phyloP scores from a whole-genome alignment of 208 protist species.

The Trypanosoma theileri region DNA sequence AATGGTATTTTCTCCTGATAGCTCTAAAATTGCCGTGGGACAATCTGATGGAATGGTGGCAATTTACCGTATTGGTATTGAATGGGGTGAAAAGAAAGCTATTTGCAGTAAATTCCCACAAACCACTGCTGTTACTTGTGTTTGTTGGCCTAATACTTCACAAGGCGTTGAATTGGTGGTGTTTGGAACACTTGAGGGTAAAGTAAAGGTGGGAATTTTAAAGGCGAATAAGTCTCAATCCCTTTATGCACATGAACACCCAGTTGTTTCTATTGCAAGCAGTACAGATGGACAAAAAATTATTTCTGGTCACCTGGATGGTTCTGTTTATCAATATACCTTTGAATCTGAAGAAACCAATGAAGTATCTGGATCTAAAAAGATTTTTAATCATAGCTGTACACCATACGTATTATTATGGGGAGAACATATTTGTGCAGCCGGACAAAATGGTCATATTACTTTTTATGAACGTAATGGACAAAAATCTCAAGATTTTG shows the following conservation, averaged over 20 bases:
- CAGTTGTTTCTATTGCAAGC: conserved; percentile 81
- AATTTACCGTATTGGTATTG: conserved; percentile 95
- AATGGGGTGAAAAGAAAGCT: conserved; percentile 97
- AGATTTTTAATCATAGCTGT: conserved; percentile 87
- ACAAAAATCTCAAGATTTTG: conserved; percentile 82
- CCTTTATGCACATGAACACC: conserved; percentile 92
- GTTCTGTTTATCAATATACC: conserved; percentile 82
- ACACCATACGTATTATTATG: conserved; percentile 90
- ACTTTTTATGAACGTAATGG: conserved; percentile 94
- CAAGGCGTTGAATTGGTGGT: conserved; percentile 93
- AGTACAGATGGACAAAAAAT: conserved; percentile 82
- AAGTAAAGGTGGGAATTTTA: conserved; percentile 92
- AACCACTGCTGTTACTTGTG: conserved; percentile 85
- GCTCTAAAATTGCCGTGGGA: conserved; percentile 92
- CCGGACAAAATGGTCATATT: conserved; percentile 88
- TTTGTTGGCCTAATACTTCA: conserved; percentile 91
- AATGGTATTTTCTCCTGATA: conserved; percentile 96
- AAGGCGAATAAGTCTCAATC: conserved; percentile 93
- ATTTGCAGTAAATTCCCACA: conserved; percentile 97
- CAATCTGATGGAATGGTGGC: conserved; percentile 97
- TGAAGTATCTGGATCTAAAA: conserved; percentile 66
- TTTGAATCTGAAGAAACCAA: conserved; percentile 84
- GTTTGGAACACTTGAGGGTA: conserved; percentile 94
- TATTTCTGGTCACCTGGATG: conserved; percentile 93
- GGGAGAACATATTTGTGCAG: conserved; percentile 92